phyloP scores from a whole-genome alignment of 169 alveolate genomes.

The Prorocentrum cordatum region DNA sequence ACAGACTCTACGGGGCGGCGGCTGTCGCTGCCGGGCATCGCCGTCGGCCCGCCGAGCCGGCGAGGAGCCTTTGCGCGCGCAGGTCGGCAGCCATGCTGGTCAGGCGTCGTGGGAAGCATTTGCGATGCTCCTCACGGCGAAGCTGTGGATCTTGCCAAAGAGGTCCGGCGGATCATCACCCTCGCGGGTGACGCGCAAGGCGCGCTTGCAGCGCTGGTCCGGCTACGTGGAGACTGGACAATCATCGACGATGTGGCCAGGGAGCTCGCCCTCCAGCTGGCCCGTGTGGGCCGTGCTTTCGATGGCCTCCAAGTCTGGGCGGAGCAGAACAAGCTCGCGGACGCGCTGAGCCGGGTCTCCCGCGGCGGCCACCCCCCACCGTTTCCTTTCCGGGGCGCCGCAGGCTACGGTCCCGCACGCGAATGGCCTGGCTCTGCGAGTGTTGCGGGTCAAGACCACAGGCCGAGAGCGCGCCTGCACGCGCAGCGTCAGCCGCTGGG shows the following conservation, averaged over 20 bases:
- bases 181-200: not conserved
- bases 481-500: no score
- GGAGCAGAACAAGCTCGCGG: not conserved
- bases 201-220: not conserved
- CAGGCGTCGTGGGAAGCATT: conserved; percentile 16
- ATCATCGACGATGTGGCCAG: not conserved
- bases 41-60: not conserved
- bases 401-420: no score
- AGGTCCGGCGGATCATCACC: not conserved
- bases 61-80: not conserved
- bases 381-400: no score
- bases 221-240: not conserved
- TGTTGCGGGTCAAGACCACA: no score
- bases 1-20: not conserved
- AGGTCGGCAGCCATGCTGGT: not conserved
- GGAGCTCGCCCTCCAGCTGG: not conserved
- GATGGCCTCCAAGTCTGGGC: conserved; percentile 2
- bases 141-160: not conserved
- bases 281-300: not conserved
- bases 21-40: no score
- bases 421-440: no score
- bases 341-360: no score
- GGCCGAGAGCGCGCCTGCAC: no score
- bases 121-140: not conserved
- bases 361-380: no score